Base-by-base conservation (phyloP, 2,329 filamentous ascomycete genomes). In the Onygenales sp. region DNA sequence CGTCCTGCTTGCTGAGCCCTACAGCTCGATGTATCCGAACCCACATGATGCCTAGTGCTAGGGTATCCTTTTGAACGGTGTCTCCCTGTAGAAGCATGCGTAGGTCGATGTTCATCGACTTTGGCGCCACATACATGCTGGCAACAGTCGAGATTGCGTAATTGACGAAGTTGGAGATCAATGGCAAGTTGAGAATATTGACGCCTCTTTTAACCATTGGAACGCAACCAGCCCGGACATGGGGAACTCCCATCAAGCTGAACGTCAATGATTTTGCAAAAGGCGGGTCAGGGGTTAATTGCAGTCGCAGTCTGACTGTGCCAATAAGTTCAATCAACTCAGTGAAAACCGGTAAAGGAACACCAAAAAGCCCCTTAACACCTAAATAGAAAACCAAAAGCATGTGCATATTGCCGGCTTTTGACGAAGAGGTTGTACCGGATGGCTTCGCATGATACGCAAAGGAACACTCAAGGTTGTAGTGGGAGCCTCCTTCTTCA, bases 161-260 rank as follows among this genome's bases (percentile, higher is more conserved):
- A 70, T 96, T 95, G 69, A 96, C 92, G 65, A 98, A 97, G 63
- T 94, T 94, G 11, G 88, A 94, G 62, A 97, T 96, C 39, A 97
- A 70, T 0, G 92, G 92, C 8, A 97, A 74, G 61, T 97, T 95
- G 31, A 97, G 75, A 45, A 97, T 83, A 61, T 97, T 97, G 56
- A 94, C 84, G 2, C 90, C 92, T 59, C 83, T 86, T 66, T 93
- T 83, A n/a, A 96, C 70, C 85, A 97, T 93, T 0, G 93, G 93
- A 11, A 90, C 85, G 65, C 92, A 97, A 1, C 89, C 88, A 13
- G 91, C 92, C 62, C 86, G 81, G 3, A 97, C 86, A 63, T 95
- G 90, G 10, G 93, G 93, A 3, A 93, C 74, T 0, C 93, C 93
- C 86, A 97, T 96, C 2, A 98, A 77, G 0, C 91, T 97, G 63